Percentiles rank a stretch among this genome's conserved stretches.
Conservation (phyloP, 1,284 basidiomycete species). For the Sanghuangporus weigelae region DNA sequence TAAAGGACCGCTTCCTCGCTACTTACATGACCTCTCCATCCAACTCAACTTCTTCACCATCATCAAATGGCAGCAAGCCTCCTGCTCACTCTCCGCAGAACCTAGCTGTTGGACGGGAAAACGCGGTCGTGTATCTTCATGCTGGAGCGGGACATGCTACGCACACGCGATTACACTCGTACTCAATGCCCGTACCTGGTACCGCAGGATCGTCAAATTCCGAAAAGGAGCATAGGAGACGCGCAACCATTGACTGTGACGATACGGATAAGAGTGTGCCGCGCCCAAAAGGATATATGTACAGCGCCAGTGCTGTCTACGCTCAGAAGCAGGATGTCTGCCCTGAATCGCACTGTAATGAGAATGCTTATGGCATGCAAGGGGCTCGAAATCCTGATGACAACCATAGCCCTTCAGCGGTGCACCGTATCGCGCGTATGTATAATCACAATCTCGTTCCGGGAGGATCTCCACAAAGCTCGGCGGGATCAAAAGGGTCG, state of each 20-base stretch:
- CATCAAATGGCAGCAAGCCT: constrained; percentile 6
- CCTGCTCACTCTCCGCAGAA: not conserved
- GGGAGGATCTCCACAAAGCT: constrained; percentile 2
- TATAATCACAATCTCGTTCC: not conserved
- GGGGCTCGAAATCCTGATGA: not conserved
- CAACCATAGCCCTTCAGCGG: not conserved
- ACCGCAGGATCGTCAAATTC: not conserved
- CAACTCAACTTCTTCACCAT: constrained; percentile 8
- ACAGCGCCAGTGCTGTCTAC: not conserved
- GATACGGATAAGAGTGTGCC: constrained; percentile 16
- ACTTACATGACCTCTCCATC: constrained; percentile 8
- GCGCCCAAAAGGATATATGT: constrained; percentile 17
- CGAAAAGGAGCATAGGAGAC: constrained; percentile 14
- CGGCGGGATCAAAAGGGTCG: constrained; percentile 6
- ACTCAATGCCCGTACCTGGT: not conserved
- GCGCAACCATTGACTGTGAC: constrained; percentile 13
- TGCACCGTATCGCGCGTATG: not conserved
- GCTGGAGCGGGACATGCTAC: not conserved
- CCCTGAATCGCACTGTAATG: not conserved
- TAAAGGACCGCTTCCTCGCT: constrained; percentile 11
- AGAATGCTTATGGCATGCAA: not conserved
- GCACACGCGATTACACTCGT: not conserved
- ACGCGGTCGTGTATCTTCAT: not conserved
- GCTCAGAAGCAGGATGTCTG: not conserved
- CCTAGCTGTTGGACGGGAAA: not conserved